These are phyloP conservation scores for Epichloe gansuensis DNA, from an alignment of 2,329 filamentous ascomycete species.

Conservation along the genomic window DNA sequence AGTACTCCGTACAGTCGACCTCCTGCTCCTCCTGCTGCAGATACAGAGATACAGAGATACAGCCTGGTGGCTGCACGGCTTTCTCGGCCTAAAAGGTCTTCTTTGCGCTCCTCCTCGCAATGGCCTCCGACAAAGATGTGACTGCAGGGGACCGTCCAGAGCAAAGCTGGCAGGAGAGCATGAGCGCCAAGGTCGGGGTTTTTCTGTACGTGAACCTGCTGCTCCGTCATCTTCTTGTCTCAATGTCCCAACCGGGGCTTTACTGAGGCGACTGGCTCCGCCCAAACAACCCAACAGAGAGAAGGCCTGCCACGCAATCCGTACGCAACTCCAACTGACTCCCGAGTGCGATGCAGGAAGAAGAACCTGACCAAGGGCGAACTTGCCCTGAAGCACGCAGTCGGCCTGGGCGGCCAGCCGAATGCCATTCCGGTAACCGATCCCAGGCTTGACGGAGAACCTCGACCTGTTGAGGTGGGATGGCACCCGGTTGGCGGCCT, in stretches of 20 bases:
- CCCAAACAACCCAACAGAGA: too few relatives aligned
- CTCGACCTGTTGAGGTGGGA: constrained; percentile 35
- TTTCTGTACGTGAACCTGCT: constrained; percentile 20
- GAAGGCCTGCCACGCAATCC: too few relatives aligned
- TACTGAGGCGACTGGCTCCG: too few relatives aligned
- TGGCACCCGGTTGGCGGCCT: constrained; percentile 47
- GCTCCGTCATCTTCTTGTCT: background rate
- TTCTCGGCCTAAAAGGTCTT: background rate
- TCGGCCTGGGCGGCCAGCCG: constrained; percentile 20
- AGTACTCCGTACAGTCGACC: too few relatives aligned
- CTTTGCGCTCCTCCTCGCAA: background rate
- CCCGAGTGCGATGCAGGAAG: constrained; percentile 9
- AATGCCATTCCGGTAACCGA: constrained; percentile 19
- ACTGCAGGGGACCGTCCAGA: background rate
- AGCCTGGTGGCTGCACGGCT: background rate
- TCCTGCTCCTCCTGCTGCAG: too few relatives aligned
- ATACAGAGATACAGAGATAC: background rate
- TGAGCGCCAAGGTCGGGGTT: constrained; percentile 20
- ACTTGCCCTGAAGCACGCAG: constrained; percentile 23
- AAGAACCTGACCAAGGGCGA: constrained; percentile 24
- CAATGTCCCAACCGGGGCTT: background rate
- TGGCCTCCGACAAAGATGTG: background rate
- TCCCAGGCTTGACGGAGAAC: constrained; percentile 17
- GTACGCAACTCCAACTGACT: constrained; percentile 4
- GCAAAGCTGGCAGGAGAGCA: constrained; percentile 11